phyloP scores from a whole-genome alignment of 2,329 filamentous ascomycete species.

The Fusarium bulbicola region DNA sequence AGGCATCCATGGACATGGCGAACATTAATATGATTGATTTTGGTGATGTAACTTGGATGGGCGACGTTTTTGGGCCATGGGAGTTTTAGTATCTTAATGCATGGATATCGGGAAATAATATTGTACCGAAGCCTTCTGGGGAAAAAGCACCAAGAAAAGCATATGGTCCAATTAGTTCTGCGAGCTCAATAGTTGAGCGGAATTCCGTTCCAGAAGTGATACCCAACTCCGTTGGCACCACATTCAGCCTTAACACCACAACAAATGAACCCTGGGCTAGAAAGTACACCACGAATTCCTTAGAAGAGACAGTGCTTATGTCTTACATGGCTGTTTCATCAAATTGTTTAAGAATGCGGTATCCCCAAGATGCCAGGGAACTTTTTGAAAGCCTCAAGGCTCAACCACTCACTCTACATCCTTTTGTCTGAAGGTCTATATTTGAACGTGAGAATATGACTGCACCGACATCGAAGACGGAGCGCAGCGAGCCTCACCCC shows the following conservation, averaged over 20 bases:
- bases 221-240: constrained; percentile 27
- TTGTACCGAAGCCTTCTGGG: background rate
- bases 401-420: background rate
- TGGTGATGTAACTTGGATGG: constrained; percentile 50
- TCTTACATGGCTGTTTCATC: background rate
- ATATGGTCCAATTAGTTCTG: background rate
- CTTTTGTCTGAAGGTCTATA: background rate
- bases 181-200: constrained; percentile 2
- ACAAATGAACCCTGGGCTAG: background rate
- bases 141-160: background rate
- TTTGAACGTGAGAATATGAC: constrained; percentile 2
- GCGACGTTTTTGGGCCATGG: constrained; percentile 51
- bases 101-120: background rate
- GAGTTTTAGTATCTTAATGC: constrained; percentile 41
- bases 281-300: constrained; percentile 6
- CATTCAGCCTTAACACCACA: constrained; percentile 4
- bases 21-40: constrained; percentile 45
- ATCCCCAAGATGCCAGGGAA: constrained; percentile 6
- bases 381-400: background rate
- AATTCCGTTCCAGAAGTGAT: constrained; percentile 14
- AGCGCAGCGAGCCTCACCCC: background rate
- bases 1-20: constrained; percentile 30
- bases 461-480: background rate
- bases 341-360: constrained; percentile 13
- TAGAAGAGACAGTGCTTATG: constrained; percentile 4